Base-by-base conservation (phyloP, 2,329 filamentous ascomycete species). In the Kalaharituber pfeilii region DNA sequence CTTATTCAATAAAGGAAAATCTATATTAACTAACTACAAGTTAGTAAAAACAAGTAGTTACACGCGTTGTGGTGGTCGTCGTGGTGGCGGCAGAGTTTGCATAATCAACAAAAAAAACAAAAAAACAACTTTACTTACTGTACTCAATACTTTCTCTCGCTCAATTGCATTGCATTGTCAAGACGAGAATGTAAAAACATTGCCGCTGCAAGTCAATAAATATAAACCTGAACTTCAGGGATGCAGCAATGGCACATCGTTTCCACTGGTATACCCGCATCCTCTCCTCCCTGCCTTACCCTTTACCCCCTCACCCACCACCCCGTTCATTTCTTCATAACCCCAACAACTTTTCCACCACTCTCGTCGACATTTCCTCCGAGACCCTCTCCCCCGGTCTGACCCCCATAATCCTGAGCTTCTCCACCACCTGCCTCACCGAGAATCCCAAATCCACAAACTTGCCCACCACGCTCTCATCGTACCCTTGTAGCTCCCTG, bases 291-390 rank as follows among this genome's bases (percentile, higher is more conserved):
- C 52, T 29, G 36, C 15, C 27, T 28, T 26, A 50, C 13, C 54
- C n/a, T n/a, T 11, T 39, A 47, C 22, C 8, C 50, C 45, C 24
- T 53, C 15, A 36, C 29, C 39, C 44, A 33, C 28, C 51, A 30
- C 52, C n/a, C 28, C 26, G 18, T 20, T 29, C 18, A 27, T 39
- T 44, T 22, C 24, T 15, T 13, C 25, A 13, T 30, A 11, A 36
- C 30, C n/a, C 73, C 36, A 78, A 67, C 64, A 73, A 73, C 60
- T 73, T 73, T 57, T 71, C 74, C 56, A 76, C 74, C 62, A 81
- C 76, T 36, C 60, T 58, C 25, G 58, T 60, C 50, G 61, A 60
- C 49, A 59, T 62, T 30, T 72, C 70, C 58, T 76, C 73, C 65
- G 74, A 76, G 51, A 72, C 69, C 54, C 73, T 69, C 25, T 75